Conservation (phyloP, 257 asterid species). For the Rubia yunnanensis region DNA sequence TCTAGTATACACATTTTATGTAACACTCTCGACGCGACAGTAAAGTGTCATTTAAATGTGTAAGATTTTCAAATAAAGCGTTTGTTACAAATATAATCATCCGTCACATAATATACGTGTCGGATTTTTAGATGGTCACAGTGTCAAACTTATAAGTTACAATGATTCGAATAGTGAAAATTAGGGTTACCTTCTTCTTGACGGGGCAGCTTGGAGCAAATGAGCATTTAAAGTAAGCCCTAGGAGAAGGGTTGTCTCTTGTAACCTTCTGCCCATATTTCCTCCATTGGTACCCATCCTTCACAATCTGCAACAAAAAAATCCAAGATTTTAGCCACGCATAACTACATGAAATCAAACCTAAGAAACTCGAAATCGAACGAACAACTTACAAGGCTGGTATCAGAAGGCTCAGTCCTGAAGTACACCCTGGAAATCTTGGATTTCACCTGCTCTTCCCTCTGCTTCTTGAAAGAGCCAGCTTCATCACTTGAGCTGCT, state of each 20-base stretch:
- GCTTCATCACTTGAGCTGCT: slow-evolving; percentile 77
- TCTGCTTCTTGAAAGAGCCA: slow-evolving; percentile 57
- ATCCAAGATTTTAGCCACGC: neutral
- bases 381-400: slow-evolving; percentile 64
- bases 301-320: slow-evolving; percentile 51
- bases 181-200: slow-evolving; percentile 70
- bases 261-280: slow-evolving; percentile 96
- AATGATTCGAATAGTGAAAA: neutral
- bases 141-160: neutral
- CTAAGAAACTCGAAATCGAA: neutral
- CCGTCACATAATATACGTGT: too few species aligned
- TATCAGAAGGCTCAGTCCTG: slow-evolving; percentile 69
- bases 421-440: slow-evolving; percentile 44
- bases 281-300: slow-evolving; percentile 95
- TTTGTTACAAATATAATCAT: too few species aligned
- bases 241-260: slow-evolving; percentile 85
- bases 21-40: too few species aligned
- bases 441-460: slow-evolving; percentile 57
- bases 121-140: neutral
- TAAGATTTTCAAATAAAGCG: too few species aligned
- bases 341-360: neutral
- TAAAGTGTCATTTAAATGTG: too few species aligned
- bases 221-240: slow-evolving; percentile 94
- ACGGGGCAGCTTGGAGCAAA: slow-evolving; percentile 91
- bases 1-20: neutral